A percentile compares a stretch with the other conserved stretches of the same genome.
These are phyloP conservation scores for Aspergillus glaucus DNA, from an alignment of 2,329 filamentous ascomycete species.

Conservation along the genomic window DNA sequence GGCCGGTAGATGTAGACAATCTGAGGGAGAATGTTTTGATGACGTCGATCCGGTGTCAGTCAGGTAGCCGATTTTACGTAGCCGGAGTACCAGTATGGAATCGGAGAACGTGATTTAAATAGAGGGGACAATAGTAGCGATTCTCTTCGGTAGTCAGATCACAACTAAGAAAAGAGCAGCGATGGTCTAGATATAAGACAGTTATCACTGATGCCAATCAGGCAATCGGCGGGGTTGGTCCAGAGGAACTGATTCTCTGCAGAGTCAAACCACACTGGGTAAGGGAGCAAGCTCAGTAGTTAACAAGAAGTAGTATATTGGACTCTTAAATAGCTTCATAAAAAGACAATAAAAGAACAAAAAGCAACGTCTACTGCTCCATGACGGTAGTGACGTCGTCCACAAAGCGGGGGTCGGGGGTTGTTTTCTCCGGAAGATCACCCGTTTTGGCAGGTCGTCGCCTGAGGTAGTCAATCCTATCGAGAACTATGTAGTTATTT, in stretches of 20 bases:
- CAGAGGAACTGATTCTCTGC: neutral
- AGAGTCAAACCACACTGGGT: neutral
- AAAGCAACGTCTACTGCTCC: too few species aligned
- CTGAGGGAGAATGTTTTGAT: slow-evolving; percentile 19
- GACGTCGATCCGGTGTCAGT: slow-evolving; percentile 22
- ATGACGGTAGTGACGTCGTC: too few species aligned
- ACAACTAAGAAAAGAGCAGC: neutral
- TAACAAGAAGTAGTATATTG: too few species aligned
- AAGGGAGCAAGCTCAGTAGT: neutral
- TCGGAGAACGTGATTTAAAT: too few species aligned
- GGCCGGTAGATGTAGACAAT: slow-evolving; percentile 1
- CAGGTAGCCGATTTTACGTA: neutral
- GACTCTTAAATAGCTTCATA: too few species aligned
- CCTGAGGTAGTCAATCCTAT: neutral
- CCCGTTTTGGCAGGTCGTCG: slow-evolving; percentile 1
- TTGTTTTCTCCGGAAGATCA: neutral
- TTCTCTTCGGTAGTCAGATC: neutral
- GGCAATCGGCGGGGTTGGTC: neutral
- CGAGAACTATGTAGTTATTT: neutral
- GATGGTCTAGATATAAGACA: neutral
- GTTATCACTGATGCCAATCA: neutral
- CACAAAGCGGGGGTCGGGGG: neutral
- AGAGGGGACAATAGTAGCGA: neutral
- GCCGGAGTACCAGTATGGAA: neutral
- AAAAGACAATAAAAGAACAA: too few species aligned